phyloP scores from a whole-genome alignment of 805 yeast genomes.

The Candida broadrunensis region DNA sequence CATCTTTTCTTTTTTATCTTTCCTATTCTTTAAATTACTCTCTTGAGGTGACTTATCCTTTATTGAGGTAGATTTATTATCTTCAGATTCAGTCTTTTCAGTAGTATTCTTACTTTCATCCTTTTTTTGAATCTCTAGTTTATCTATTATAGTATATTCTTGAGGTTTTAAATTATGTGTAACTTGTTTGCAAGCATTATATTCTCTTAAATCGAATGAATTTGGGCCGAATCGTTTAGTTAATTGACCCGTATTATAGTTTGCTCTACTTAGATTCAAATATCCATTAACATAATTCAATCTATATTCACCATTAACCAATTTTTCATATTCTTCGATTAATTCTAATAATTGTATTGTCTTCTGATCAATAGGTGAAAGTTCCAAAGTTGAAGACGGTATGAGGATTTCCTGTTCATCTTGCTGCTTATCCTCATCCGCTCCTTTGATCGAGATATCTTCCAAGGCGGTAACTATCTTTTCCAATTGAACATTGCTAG shows the following conservation, averaged over 20 bases:
- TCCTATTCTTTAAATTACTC: conserved; percentile 7
- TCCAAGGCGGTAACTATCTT: neutral
- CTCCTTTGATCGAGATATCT: neutral
- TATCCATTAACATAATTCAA: conserved; percentile 30
- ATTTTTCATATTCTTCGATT: conserved; percentile 30
- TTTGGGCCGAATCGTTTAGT: conserved; percentile 36
- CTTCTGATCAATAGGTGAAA: conserved; percentile 10
- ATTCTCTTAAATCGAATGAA: conserved; percentile 36
- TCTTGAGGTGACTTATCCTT: neutral
- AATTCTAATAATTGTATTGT: conserved; percentile 23
- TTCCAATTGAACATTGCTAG: neutral
- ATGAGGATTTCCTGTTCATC: neutral
- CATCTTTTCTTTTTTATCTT: neutral
- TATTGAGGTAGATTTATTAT: neutral
- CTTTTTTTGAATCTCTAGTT: conserved; percentile 3
- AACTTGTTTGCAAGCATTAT: conserved; percentile 22
- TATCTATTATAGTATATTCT: conserved; percentile 9
- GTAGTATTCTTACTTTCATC: neutral
- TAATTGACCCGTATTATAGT: conserved; percentile 23
- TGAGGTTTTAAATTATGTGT: conserved; percentile 2
- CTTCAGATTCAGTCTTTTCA: conserved; percentile 1
- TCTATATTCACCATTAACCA: conserved; percentile 16
- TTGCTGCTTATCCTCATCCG: neutral
- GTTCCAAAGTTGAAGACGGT: neutral
- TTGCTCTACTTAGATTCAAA: conserved; percentile 45